Evolutionary conservation across 108 stramenopile genomes (phyloP).

Genomic region (Phaeodactylum tricornutum): DNA sequence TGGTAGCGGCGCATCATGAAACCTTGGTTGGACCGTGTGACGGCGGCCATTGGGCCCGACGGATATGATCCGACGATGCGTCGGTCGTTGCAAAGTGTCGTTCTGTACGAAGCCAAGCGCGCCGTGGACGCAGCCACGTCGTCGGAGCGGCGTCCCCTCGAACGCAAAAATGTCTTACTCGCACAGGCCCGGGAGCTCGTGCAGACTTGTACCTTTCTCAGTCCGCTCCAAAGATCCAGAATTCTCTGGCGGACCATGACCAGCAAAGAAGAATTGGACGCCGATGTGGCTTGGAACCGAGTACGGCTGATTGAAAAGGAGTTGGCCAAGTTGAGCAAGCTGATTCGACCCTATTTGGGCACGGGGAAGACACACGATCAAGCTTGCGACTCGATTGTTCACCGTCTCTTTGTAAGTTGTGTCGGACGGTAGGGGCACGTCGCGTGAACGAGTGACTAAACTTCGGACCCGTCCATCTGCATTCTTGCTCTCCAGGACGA

Average conservation of each 20-base stretch:
- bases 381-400: conserved; percentile 21
- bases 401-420: conserved; percentile 16
- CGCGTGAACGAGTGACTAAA: conserved; percentile 1
- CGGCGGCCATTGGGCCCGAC: neutral
- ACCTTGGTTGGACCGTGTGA: conserved; percentile 3
- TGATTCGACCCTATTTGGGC: conserved; percentile 16
- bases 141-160: conserved; percentile 37
- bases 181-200: conserved; percentile 34
- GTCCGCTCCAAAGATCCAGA: conserved; percentile 26
- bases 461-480: too few species aligned
- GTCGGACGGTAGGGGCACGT: neutral
- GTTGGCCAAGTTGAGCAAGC: conserved; percentile 16
- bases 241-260: conserved; percentile 55
- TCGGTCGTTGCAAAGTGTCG: conserved; percentile 32
- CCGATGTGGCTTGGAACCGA: conserved; percentile 40
- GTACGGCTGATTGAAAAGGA: conserved; percentile 19
- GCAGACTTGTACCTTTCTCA: conserved; percentile 19
- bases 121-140: conserved; percentile 14
- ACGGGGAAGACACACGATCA: conserved; percentile 25
- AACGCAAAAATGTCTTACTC: conserved; percentile 38
- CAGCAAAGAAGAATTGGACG: conserved; percentile 28
- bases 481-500: too few species aligned
- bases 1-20: neutral
- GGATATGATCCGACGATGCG: conserved; percentile 14
- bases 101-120: conserved; percentile 43